phyloP scores from a whole-genome alignment of 1,284 basidiomycete species.

The Ustilago sp. region DNA sequence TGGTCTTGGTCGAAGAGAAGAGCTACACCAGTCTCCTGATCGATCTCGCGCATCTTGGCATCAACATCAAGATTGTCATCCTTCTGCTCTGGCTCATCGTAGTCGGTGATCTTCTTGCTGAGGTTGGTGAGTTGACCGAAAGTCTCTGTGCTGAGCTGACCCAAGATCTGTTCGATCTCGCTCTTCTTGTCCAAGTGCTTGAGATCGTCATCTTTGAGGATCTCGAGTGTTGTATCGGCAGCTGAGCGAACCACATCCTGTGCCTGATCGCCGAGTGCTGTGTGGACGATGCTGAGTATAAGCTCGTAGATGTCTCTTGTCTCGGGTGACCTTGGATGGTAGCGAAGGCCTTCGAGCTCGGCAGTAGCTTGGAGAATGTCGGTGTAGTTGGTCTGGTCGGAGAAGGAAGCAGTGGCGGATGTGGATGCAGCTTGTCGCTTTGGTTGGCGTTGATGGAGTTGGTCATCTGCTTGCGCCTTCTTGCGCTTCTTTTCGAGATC shows the following conservation, averaged over 20 bases:
- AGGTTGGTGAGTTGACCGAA: slow-evolving; percentile 89
- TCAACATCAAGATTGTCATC: slow-evolving; percentile 73
- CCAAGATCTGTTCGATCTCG: slow-evolving; percentile 86
- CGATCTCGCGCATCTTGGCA: slow-evolving; percentile 81
- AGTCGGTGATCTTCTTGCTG: slow-evolving; percentile 97
- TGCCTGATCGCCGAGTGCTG: slow-evolving; percentile 86
- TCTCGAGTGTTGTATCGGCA: slow-evolving; percentile 88
- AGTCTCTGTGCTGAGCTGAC: slow-evolving; percentile 78
- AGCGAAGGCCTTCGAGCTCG: slow-evolving; percentile 86
- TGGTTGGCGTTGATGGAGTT: slow-evolving; percentile 37
- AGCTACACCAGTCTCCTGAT: slow-evolving; percentile 74
- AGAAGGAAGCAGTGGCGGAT: slow-evolving; percentile 67
- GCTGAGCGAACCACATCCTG: slow-evolving; percentile 95
- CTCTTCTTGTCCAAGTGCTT: slow-evolving; percentile 99
- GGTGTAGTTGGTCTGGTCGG: slow-evolving; percentile 73
- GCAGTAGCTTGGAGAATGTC: slow-evolving; percentile 76
- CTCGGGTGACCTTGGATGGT: slow-evolving; percentile 91
- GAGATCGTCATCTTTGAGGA: slow-evolving; percentile 86
- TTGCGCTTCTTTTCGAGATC: slow-evolving; percentile 94
- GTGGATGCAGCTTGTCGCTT: slow-evolving; percentile 74
- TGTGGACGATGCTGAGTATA: slow-evolving; percentile 80
- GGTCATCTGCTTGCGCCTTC: slow-evolving; percentile 60
- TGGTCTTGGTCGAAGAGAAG: slow-evolving; percentile 72
- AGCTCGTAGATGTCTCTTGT: slow-evolving; percentile 95
- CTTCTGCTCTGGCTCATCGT: slow-evolving; percentile 76